Base-by-base conservation (phyloP, 441 rosid species). In the Arabidopsis lyrata region DNA sequence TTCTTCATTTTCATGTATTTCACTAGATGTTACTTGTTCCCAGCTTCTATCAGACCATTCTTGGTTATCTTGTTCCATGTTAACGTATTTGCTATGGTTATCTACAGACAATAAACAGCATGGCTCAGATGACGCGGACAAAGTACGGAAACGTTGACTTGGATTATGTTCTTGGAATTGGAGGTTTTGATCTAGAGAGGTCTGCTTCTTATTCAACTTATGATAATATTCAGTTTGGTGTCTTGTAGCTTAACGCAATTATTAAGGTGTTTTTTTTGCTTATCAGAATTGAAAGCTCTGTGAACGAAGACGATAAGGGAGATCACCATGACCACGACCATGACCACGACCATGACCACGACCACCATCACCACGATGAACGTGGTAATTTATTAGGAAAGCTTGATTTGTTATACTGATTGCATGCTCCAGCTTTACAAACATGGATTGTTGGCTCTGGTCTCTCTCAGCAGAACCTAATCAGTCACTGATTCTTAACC, bases 121-220 rank as follows among this genome's bases (percentile, higher is more conserved):
- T 92, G 95, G 98, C 99, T 72, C 78, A 83, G 78, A 67, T 92
- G 87, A 89, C 86, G 62, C 80, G 70, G 56, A 91, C 99, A 44
- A 84, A 86, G 69, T 91, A 78, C 74, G 98, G 99, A 75, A 86
- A 90, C 63, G 97, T 92, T 80, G 92, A 95, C 87, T 84, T 95
- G 86, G 96, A 92, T 66, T 92, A 90, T 81, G 97, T 92, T 81
- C 97, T 95, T 82, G 98, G 99, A 44, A 88, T 92, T 82, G 97
- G 99, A 68, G 99, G 99, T 77, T 95, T 92, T 83, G 98, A 95
- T 85, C 81, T 95, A 75, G 98, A 92, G 83, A 89, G 99, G 98
- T 95, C 69, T 68, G 68, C 27, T 76, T 68, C 72, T 84, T 48
- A 31, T 24, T 35, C 65, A 34, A 50, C 55, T 50, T 27, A 57